Conservation (phyloP, 2,329 filamentous ascomycete genomes). For the Didymella pinodella region DNA sequence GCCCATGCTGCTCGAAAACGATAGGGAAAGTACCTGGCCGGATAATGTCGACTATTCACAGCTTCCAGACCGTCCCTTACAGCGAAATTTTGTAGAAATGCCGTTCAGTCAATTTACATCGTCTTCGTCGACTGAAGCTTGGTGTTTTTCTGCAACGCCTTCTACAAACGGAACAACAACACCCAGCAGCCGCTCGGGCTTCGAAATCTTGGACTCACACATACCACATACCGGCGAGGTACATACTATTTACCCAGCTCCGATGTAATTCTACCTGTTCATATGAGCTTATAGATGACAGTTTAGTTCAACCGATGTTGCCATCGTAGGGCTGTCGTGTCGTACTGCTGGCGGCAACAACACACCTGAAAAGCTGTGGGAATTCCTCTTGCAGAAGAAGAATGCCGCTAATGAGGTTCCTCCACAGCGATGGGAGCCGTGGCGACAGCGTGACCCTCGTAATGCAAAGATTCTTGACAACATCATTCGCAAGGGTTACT, state of each 20-base stretch:
- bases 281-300: background rate
- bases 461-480: conserved; percentile 37
- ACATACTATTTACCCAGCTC: background rate
- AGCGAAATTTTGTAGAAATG: background rate
- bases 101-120: background rate
- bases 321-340: conserved; percentile 48
- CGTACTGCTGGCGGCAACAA: conserved; percentile 43
- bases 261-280: too few relatives aligned
- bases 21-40: background rate
- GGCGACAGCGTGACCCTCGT: conserved; percentile 34
- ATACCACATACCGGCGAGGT: background rate
- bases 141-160: conserved; percentile 6
- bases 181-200: conserved; percentile 13
- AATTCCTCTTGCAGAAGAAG: conserved; percentile 41
- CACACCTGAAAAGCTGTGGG: conserved; percentile 46
- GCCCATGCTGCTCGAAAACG: conserved; percentile 6
- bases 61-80: background rate
- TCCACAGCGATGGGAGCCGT: conserved; percentile 45
- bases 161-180: conserved; percentile 8
- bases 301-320: conserved; percentile 30
- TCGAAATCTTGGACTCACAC: conserved; percentile 4
- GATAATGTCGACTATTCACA: background rate
- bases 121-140: background rate
- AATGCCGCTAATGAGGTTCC: conserved; percentile 43
- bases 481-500: conserved; percentile 43